Evolutionary conservation across 768 basidiomycete genomes (phyloP), one percentile per base, ranked within the genome.

Genomic region (Asterophora parasitica): DNA sequence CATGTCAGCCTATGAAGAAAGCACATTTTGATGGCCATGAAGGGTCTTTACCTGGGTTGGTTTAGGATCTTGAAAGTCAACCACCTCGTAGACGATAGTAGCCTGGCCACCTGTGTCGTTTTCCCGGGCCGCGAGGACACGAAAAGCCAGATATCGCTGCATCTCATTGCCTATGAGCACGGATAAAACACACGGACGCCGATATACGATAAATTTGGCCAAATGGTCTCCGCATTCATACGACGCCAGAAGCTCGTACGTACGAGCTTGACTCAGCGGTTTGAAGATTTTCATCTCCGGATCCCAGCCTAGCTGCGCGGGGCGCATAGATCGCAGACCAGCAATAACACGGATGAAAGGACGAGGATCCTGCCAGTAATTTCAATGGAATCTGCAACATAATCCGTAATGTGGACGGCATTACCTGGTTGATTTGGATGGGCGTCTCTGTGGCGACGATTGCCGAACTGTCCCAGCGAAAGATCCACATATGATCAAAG

Each of bases 271-370:
- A 16, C n/a, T n/a, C n/a, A n/a, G 4, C 3, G 48, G 58, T 16
- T 15, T 9, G 39, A 43, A 50, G 1, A 54, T 19, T 15, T 35
- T 31, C 52, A 54, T 54, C 0, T 28, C 16, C 11, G 41, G 38
- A 31, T 54, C 44, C 49, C 53, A 54, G 17, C 53, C 53, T 15
- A 54, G 44, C 40, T 42, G 28, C 15, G 37, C 36, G 1, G 53
- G 49, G 4, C 7, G 19, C 32, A 47, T 35, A 5, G 3, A 8
- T 1, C 27, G 42, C 1, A 50, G 30, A n/a, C 41, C 41, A n/a
- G 43, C 19, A 0, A 54, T 38, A 9, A 51, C 36, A n/a, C 32
- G 46, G 39, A 54, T 35, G 11, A 46, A 47, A 27, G 3, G 28
- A 10, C 28, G 5, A 4, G 42, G 42, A 15, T 49, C 37, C 42